These are phyloP conservation scores for Pseudogymnoascus sp. DNA, from an alignment of 2,329 filamentous ascomycete genomes.

Conservation along the genomic window DNA sequence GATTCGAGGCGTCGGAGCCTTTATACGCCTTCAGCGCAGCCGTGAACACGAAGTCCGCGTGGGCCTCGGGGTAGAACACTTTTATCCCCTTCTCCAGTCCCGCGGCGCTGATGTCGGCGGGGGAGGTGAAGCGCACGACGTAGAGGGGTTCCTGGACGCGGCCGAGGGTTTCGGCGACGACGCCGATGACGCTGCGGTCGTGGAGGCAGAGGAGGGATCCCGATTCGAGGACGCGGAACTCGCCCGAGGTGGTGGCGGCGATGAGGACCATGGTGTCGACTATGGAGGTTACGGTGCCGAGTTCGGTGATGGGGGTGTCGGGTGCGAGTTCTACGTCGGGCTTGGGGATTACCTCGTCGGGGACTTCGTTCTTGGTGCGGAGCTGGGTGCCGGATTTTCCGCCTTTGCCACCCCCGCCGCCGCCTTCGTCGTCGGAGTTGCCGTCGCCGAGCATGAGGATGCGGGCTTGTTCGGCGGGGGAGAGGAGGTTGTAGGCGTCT, in stretches of 20 bases:
- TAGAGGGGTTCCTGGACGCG: slow-evolving; percentile 81
- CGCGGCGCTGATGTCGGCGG: slow-evolving; percentile 57
- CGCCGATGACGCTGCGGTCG: slow-evolving; percentile 69
- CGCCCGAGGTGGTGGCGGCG: slow-evolving; percentile 68
- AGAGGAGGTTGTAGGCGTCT: slow-evolving; percentile 63
- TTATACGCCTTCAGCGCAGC: slow-evolving; percentile 70
- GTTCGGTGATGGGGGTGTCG: slow-evolving; percentile 66
- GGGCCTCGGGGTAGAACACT: slow-evolving; percentile 70
- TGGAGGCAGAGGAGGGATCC: slow-evolving; percentile 76
- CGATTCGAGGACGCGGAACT: slow-evolving; percentile 75
- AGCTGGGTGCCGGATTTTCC: slow-evolving; percentile 41
- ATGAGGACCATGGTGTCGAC: slow-evolving; percentile 74
- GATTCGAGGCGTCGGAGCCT: slow-evolving; percentile 87
- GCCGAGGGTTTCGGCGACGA: slow-evolving; percentile 77
- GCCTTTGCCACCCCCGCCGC: slow-evolving; percentile 37
- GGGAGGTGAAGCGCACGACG: slow-evolving; percentile 64
- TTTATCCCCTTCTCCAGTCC: slow-evolving; percentile 61
- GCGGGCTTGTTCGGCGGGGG: slow-evolving; percentile 72
- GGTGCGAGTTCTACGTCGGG: slow-evolving; percentile 71
- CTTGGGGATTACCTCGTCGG: slow-evolving; percentile 56
- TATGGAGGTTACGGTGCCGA: slow-evolving; percentile 68
- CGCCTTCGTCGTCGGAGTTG: slow-evolving; percentile 69
- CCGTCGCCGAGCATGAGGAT: slow-evolving; percentile 73
- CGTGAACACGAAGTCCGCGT: slow-evolving; percentile 81
- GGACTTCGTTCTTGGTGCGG: slow-evolving; percentile 73